These are phyloP conservation scores for Glarea lozoyensis DNA, from an alignment of 495 filamentous ascomycete genomes.

Conservation along the genomic window DNA sequence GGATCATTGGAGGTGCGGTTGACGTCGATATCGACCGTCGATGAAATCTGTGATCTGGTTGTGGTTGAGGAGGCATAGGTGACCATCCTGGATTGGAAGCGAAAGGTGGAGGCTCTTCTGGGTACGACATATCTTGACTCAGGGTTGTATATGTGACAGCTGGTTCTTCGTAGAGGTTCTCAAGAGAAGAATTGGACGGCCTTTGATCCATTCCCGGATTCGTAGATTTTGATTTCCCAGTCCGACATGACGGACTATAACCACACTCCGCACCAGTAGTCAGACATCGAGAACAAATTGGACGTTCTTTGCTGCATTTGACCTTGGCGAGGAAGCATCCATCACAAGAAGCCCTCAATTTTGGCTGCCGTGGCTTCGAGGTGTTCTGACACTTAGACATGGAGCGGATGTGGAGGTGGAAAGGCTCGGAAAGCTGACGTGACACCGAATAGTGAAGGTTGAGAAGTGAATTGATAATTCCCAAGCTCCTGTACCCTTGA, in stretches of 20 bases:
- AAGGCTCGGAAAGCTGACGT: neutral
- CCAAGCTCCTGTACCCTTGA: too few relatives aligned
- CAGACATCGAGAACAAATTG: conserved; percentile 40
- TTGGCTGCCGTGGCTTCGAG: conserved; percentile 28
- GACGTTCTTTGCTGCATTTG: conserved; percentile 42
- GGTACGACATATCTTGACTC: conserved; percentile 23
- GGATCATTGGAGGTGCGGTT: neutral
- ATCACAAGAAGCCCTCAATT: conserved; percentile 43
- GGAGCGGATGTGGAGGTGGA: neutral
- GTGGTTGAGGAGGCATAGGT: too few relatives aligned
- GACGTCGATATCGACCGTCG: neutral
- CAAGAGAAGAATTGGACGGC: conserved; percentile 14
- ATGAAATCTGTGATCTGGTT: neutral
- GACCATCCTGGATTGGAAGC: conserved; percentile 29
- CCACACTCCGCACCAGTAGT: conserved; percentile 35
- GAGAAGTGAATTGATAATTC: neutral
- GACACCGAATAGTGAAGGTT: neutral
- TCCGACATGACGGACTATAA: conserved; percentile 41
- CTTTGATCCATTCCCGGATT: conserved; percentile 21
- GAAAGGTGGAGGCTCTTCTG: conserved; percentile 25
- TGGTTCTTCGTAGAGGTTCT: conserved; percentile 23
- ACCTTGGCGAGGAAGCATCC: conserved; percentile 47
- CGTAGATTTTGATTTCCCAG: conserved; percentile 35
- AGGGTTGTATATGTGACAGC: conserved; percentile 13
- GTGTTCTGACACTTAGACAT: neutral